Conservation (phyloP, 2,329 filamentous ascomycete species). For the Fusarium proliferatum region DNA sequence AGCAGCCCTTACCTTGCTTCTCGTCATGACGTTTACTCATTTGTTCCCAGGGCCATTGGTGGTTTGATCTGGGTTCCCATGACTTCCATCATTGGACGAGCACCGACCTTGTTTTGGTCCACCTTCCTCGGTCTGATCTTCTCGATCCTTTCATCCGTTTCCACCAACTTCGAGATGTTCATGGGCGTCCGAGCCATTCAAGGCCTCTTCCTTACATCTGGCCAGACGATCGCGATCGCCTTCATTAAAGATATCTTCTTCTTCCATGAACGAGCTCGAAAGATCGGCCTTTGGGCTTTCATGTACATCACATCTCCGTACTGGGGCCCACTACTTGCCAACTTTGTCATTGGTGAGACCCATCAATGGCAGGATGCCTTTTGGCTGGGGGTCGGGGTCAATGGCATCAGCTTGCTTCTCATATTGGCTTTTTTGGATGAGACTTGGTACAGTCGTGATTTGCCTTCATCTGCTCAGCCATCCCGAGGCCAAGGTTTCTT, state of each 20-base stretch:
- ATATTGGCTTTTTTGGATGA: conserved; percentile 58
- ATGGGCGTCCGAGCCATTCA: conserved; percentile 21
- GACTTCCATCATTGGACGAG: conserved; percentile 34
- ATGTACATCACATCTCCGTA: conserved; percentile 57
- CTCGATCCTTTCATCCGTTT: conserved; percentile 16
- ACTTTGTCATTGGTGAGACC: conserved; percentile 59
- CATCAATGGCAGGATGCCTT: conserved; percentile 59
- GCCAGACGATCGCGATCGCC: conserved; percentile 59
- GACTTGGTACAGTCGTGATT: conserved; percentile 61
- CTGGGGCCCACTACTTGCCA: conserved; percentile 57
- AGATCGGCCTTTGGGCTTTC: conserved; percentile 61
- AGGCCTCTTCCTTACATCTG: conserved; percentile 60
- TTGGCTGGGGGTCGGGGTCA: conserved; percentile 59
- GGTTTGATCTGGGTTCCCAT: conserved; percentile 34
- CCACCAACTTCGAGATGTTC: conserved; percentile 22
- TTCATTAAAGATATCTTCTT: conserved; percentile 70
- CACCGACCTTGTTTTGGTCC: conserved; percentile 34
- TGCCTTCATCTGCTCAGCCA: conserved; percentile 51
- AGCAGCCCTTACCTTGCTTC: neutral
- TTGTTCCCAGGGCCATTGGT: conserved; percentile 19
- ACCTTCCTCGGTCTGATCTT: conserved; percentile 32
- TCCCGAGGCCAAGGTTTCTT: conserved; percentile 43
- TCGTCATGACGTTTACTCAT: neutral
- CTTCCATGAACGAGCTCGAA: conserved; percentile 65
- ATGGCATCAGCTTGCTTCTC: conserved; percentile 51